phyloP scores from a whole-genome alignment of 345 rosid genomes.

The Nephelium lappaceum region DNA sequence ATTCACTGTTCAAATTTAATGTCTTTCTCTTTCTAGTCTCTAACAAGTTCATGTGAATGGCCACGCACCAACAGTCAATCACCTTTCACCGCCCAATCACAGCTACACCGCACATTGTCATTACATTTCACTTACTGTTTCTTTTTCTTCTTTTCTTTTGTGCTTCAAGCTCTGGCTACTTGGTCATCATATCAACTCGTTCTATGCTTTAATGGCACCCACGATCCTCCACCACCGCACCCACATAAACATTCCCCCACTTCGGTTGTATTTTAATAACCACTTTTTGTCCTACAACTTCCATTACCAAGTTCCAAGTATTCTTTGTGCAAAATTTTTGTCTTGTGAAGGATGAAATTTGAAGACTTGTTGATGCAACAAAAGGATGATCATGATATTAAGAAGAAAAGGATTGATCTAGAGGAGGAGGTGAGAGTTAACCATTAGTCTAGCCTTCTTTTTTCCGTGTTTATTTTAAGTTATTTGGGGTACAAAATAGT shows the following conservation, averaged over 20 bases:
- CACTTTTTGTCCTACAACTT: not conserved
- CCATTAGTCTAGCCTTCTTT: not conserved
- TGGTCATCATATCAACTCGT: not conserved
- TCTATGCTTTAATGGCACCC: constrained; percentile 47
- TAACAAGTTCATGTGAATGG: constrained; percentile 41
- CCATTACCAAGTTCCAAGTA: not conserved
- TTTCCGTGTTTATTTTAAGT: not conserved
- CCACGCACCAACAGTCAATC: constrained; percentile 36
- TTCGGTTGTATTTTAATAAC: not conserved
- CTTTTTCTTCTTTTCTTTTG: not conserved
- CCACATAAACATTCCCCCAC: not conserved
- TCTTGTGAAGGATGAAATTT: constrained; percentile 58
- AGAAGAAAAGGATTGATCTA: constrained; percentile 46
- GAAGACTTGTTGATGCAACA: constrained; percentile 71
- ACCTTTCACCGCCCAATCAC: constrained; percentile 29
- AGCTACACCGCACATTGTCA: constrained; percentile 29
- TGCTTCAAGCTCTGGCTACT: not conserved
- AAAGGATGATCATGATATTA: constrained; percentile 33
- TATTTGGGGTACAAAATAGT: not conserved
- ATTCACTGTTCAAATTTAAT: constrained; percentile 18
- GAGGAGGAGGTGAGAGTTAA: constrained; percentile 53
- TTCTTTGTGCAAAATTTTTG: not conserved
- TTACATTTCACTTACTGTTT: constrained; percentile 7
- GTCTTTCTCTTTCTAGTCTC: not conserved
- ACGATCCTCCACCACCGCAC: constrained; percentile 33